Evolutionary conservation across 108 stramenopile genomes (phyloP), one percentile per base, ranked within the genome.

Genomic region (Mediolabrus comicus): DNA sequence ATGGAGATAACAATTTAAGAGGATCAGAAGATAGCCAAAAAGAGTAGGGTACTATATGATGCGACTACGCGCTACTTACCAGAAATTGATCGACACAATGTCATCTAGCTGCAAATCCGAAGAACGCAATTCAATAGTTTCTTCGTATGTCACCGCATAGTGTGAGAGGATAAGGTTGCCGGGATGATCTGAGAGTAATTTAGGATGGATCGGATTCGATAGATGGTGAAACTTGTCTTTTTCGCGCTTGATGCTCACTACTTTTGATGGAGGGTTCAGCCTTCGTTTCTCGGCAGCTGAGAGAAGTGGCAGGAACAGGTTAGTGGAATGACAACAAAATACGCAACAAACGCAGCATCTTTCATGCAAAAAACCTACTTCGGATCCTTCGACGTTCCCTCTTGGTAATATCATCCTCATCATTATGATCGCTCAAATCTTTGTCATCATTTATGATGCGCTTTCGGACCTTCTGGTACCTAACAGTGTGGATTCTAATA

Each of bases 381-480:
- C 27, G 53, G 12, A 54, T 53, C 22, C 63, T 62, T 26, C 59
- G 59, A 14, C 51, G 53, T 53, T 71, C 70, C 38, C 53, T 71
- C 0, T 52, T 38, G 32, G 39, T 36, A 19, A 53, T 26, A 22
- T 19, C 53, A 17, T 34, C 43, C 13, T 1, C 19, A 5, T 53
- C 39, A 31, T 59, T 41, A 38, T 67, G 38, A 16, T 63, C 25
- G 12, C 30, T 13, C 10, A 49, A 39, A 30, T 57, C 27, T 25
- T 2, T 0, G 6, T 28, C 32, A 24, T 51, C 33, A 0, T n/a
- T 11, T 12, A 24, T 13, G 14, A 6, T 17, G 17, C 32, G 59
- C 26, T 80, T 75, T 39, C 74, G 57, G 4, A 64, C 52, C 34
- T 80, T 80, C 19, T 71, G 79, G 52, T 80, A 80, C 9, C 69